Evolutionary conservation across 352 stramenopile genomes (phyloP), one percentile per base, ranked within the genome.

Genomic region (Pythium apleroticum): DNA sequence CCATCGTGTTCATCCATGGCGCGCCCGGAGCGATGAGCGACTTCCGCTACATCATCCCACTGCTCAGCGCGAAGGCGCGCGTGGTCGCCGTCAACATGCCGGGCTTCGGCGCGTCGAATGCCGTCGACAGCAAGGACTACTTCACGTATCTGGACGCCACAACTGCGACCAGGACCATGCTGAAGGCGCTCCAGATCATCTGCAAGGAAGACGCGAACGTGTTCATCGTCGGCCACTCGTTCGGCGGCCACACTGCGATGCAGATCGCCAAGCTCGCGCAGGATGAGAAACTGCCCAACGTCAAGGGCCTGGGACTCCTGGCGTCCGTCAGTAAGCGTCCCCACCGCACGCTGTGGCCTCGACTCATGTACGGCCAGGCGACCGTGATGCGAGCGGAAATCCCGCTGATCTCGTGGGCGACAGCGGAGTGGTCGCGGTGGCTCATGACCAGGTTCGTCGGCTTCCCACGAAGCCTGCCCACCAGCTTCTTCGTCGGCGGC

Each of bases 221-320:
- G 30, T 72, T 77, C 31, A 24, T 77, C 10, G 17, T 75, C 1
- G 71, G 71, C 33, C 71, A 75, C 49, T 77, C 71, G 31, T 75
- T 74, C 33, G 71, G 71, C 20, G 64, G 62, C 37, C 71, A 77
- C 60, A 66, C 62, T 4, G 52, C 65, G 11, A 65, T 75, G 15
- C 31, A 56, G 2, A n/a, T 75, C 10, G 45, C 65, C 3, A 52
- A 25, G 17, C 31, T 52, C 6, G 20, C 31, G 4, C 28, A 31
- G 11, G 25, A 46, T 15, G 37, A 58, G 17, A 46, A 37, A 12
- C 14, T 28, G 19, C 41, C 49, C 17, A 63, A 19, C 14, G 27
- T 63, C 3, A 56, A 63, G 30, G 68, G 68, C 1, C 22, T 75
- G 17, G 68, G 31, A 10, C 57, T 75, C 1, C n/a, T 75, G 14